phyloP scores from a whole-genome alignment of 2,329 filamentous ascomycete genomes.

The Camillea tinctor region DNA sequence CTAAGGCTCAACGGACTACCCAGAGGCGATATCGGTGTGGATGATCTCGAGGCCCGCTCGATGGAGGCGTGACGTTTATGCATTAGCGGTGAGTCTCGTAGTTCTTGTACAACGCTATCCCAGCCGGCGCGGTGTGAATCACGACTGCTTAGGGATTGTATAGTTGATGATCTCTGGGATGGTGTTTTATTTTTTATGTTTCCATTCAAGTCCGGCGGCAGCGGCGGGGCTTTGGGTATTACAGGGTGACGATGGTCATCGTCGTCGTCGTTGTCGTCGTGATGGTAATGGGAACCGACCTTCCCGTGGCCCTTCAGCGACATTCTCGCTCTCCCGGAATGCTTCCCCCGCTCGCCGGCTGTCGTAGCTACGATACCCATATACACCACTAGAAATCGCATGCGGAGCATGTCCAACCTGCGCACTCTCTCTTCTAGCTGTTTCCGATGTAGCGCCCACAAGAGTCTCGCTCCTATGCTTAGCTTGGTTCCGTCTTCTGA shows the following conservation, averaged over 20 bases:
- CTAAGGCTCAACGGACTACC: slow-evolving; percentile 22
- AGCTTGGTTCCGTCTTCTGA: slow-evolving; percentile 45
- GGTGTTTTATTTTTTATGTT: slow-evolving; percentile 46
- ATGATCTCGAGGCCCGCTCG: slow-evolving; percentile 53
- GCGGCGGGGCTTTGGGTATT: slow-evolving; percentile 35
- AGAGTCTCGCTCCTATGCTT: slow-evolving; percentile 48
- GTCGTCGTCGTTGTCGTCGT: slow-evolving; percentile 14
- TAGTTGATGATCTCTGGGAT: slow-evolving; percentile 52
- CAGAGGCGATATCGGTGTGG: slow-evolving; percentile 33
- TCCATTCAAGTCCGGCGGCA: slow-evolving; percentile 36
- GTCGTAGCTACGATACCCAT: slow-evolving; percentile 56
- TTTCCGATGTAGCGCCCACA: slow-evolving; percentile 57
- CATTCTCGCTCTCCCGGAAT: slow-evolving; percentile 25
- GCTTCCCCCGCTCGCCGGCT: slow-evolving; percentile 34
- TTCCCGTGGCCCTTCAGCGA: slow-evolving; percentile 30
- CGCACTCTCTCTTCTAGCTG: slow-evolving; percentile 57
- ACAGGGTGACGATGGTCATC: slow-evolving; percentile 30
- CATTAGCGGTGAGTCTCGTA: slow-evolving; percentile 60
- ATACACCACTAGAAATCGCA: slow-evolving; percentile 64
- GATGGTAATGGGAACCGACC: slow-evolving; percentile 18
- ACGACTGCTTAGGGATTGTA: slow-evolving; percentile 52
- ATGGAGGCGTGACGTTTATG: slow-evolving; percentile 63
- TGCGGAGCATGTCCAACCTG: slow-evolving; percentile 59
- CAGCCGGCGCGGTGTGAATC: slow-evolving; percentile 56
- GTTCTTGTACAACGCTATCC: slow-evolving; percentile 62